Evolutionary conservation across 805 yeast species (phyloP).

Genomic region (Lachancea dasiensis): DNA sequence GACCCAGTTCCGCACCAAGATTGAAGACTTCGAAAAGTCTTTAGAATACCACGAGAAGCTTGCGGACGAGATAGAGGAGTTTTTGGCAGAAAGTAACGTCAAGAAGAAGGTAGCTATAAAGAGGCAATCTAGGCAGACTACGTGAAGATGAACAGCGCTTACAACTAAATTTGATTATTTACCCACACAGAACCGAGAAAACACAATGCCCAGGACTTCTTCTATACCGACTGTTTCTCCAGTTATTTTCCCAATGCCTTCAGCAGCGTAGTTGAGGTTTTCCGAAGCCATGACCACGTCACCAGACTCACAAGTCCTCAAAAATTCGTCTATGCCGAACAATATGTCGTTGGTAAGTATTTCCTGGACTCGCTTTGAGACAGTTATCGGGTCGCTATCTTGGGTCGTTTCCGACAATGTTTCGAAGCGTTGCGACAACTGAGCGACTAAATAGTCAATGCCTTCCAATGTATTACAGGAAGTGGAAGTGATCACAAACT

Average conservation of each 20-base stretch:
- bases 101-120: constrained; percentile 31
- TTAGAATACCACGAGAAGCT: constrained; percentile 41
- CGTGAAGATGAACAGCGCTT: neutral
- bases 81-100: constrained; percentile 50
- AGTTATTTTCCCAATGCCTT: constrained; percentile 87
- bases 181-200: constrained; percentile 90
- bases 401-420: constrained; percentile 20
- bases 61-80: constrained; percentile 53
- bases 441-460: constrained; percentile 39
- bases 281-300: constrained; percentile 83
- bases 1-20: constrained; percentile 11
- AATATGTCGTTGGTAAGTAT: constrained; percentile 70
- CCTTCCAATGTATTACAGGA: constrained; percentile 64
- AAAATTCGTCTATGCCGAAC: constrained; percentile 64
- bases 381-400: constrained; percentile 56
- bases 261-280: constrained; percentile 62
- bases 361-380: constrained; percentile 73
- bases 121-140: constrained; percentile 13
- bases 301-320: constrained; percentile 39
- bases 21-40: constrained; percentile 31
- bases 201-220: constrained; percentile 85
- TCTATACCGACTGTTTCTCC: constrained; percentile 87
- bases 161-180: constrained; percentile 41
- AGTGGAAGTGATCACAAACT: constrained; percentile 33
- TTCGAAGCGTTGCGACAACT: constrained; percentile 42